Conservation (phyloP, 108 stramenopile genomes). For the Stephanodiscus triporus region DNA sequence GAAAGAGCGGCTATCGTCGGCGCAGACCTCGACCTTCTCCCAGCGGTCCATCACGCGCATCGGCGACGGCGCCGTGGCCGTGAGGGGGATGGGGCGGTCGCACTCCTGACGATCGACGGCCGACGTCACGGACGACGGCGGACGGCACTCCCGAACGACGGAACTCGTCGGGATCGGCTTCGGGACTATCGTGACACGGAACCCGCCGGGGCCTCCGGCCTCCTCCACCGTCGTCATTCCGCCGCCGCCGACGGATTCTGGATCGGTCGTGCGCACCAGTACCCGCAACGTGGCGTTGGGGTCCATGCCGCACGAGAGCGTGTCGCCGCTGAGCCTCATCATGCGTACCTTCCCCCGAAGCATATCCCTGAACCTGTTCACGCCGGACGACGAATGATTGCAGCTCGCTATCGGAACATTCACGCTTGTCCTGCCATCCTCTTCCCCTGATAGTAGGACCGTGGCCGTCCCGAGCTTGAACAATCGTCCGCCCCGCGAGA, state of each 20-base stretch:
- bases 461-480: neutral
- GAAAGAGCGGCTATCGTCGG: no score
- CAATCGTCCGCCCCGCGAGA: neutral
- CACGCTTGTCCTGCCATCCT: neutral
- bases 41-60: no score
- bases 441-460: neutral
- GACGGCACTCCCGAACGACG: no score
- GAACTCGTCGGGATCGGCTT: neutral
- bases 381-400: neutral
- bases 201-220: neutral
- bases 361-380: neutral
- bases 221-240: no score
- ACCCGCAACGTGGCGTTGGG: slow-evolving; percentile 26
- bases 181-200: neutral
- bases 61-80: no score
- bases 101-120: no score
- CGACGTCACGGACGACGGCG: no score
- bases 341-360: slow-evolving; percentile 2
- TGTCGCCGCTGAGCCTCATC: slow-evolving; percentile 38
- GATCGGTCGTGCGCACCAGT: slow-evolving; percentile 24
- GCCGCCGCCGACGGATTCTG: neutral
- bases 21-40: no score
- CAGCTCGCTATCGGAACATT: neutral
- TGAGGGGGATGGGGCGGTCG: no score
- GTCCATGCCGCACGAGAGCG: slow-evolving; percentile 23